Conservation (phyloP, 805 yeast species). For the Priceomyces melissophilus region DNA sequence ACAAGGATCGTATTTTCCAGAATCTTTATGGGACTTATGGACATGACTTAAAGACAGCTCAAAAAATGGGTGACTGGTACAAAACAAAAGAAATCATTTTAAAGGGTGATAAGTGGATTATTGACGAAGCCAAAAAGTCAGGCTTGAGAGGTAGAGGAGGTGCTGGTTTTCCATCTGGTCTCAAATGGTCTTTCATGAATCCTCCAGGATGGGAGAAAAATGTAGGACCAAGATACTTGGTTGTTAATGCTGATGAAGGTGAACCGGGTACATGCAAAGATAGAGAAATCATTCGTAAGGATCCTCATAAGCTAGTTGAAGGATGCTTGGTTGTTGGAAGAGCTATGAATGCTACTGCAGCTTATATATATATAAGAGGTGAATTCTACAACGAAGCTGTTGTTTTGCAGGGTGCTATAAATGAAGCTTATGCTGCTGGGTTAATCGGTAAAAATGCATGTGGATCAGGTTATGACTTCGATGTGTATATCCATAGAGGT, state of each 20-base stretch:
- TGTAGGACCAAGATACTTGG: conserved; percentile 82
- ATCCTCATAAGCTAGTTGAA: conserved; percentile 87
- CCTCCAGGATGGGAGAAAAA: conserved; percentile 95
- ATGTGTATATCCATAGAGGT: conserved; percentile 82
- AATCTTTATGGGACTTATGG: conserved; percentile 77
- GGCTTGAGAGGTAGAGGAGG: conserved; percentile 93
- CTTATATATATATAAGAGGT: conserved; percentile 87
- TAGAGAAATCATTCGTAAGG: conserved; percentile 86
- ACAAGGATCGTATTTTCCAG: conserved; percentile 84
- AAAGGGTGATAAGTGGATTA: conserved; percentile 88
- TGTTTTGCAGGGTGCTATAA: conserved; percentile 72
- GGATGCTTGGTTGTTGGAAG: conserved; percentile 90
- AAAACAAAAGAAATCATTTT: conserved; percentile 81
- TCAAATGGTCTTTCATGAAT: conserved; percentile 92
- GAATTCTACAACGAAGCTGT: conserved; percentile 84
- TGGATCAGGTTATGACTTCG: conserved; percentile 82
- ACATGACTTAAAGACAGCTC: conserved; percentile 67
- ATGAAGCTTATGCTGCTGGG: conserved; percentile 82
- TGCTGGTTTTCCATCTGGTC: conserved; percentile 89
- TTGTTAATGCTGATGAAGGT: conserved; percentile 91
- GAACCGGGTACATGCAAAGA: conserved; percentile 95
- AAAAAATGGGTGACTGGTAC: conserved; percentile 87
- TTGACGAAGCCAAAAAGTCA: conserved; percentile 78
- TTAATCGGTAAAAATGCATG: conserved; percentile 81
- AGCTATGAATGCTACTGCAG: conserved; percentile 92